phyloP scores from a whole-genome alignment of 2,329 filamentous ascomycete species.

The Peltaster fructicola region DNA sequence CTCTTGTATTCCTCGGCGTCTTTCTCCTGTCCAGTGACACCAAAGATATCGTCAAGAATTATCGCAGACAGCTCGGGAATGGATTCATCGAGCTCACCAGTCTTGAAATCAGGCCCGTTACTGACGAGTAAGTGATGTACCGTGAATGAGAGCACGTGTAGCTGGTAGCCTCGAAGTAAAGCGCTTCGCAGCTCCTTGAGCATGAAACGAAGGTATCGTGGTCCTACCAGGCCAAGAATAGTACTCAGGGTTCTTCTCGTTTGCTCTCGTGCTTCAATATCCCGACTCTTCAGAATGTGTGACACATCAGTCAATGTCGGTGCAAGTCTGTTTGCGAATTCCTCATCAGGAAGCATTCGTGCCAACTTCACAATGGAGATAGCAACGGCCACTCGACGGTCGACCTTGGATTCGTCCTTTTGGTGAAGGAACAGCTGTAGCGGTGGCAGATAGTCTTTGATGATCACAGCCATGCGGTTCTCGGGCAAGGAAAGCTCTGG shows the following conservation, averaged over 20 bases:
- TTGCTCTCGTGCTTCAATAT: slow-evolving; percentile 78
- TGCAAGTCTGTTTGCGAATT: slow-evolving; percentile 59
- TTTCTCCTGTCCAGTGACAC: slow-evolving; percentile 81
- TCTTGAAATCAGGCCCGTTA: slow-evolving; percentile 51
- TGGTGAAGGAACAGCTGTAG: slow-evolving; percentile 75
- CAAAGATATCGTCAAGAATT: slow-evolving; percentile 96
- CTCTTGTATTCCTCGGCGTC: slow-evolving; percentile 90
- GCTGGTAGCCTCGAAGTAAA: slow-evolving; percentile 70
- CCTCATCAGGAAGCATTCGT: slow-evolving; percentile 54
- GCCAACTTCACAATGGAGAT: slow-evolving; percentile 79
- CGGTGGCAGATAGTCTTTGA: slow-evolving; percentile 57
- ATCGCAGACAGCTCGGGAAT: slow-evolving; percentile 59
- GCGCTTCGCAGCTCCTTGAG: slow-evolving; percentile 75
- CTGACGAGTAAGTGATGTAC: slow-evolving; percentile 78
- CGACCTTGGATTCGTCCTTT: slow-evolving; percentile 89
- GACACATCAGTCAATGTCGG: slow-evolving; percentile 80
- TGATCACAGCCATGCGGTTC: slow-evolving; percentile 28
- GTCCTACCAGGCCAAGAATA: slow-evolving; percentile 64
- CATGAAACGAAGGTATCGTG: slow-evolving; percentile 78
- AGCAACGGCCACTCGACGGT: slow-evolving; percentile 76
- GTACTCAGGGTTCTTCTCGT: slow-evolving; percentile 74
- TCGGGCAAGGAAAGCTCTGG: too few relatives aligned
- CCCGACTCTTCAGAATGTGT: slow-evolving; percentile 77
- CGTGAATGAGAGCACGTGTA: slow-evolving; percentile 89
- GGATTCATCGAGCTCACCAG: slow-evolving; percentile 82